Evolutionary conservation across 73 alveolate genomes (phyloP).

Genomic region (Urostyla sp.): DNA sequence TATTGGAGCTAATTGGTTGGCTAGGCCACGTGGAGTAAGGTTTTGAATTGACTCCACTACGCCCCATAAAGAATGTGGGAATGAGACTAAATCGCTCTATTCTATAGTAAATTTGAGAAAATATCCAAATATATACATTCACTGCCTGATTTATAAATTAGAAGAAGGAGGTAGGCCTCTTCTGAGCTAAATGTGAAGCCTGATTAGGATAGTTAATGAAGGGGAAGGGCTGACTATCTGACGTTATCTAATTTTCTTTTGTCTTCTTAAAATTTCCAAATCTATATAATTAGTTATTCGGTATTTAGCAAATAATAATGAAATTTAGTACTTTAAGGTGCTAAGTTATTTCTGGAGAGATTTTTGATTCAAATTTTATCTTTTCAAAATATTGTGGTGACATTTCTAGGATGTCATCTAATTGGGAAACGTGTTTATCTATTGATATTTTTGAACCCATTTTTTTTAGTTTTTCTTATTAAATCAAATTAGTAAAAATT

Average conservation of each 20-base stretch:
- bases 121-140: conserved; percentile 52
- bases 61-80: conserved; percentile 92
- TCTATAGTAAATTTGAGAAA: conserved; percentile 4
- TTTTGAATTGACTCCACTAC: conserved; percentile 91
- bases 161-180: conserved; percentile 83
- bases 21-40: conserved; percentile 98
- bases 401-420: conserved; percentile 66
- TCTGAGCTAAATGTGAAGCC: conserved; percentile 61
- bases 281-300: conserved; percentile 5
- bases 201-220: conserved; percentile 32
- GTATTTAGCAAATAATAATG: background rate
- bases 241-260: conserved; percentile 39
- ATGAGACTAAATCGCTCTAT: conserved; percentile 61
- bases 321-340: conserved; percentile 51
- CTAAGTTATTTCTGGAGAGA: conserved; percentile 54
- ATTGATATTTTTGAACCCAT: conserved; percentile 71
- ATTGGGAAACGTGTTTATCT: conserved; percentile 65
- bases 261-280: conserved; percentile 69
- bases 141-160: conserved; percentile 74
- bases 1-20: conserved; percentile 80
- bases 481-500: conserved; percentile 2
- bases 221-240: conserved; percentile 52
- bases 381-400: conserved; percentile 62
- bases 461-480: conserved; percentile 36
- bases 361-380: conserved; percentile 62